Evolutionary conservation across 208 protist species (phyloP), one percentile per base, ranked within the genome.

Genomic region (Blechomonas ayalai): DNA sequence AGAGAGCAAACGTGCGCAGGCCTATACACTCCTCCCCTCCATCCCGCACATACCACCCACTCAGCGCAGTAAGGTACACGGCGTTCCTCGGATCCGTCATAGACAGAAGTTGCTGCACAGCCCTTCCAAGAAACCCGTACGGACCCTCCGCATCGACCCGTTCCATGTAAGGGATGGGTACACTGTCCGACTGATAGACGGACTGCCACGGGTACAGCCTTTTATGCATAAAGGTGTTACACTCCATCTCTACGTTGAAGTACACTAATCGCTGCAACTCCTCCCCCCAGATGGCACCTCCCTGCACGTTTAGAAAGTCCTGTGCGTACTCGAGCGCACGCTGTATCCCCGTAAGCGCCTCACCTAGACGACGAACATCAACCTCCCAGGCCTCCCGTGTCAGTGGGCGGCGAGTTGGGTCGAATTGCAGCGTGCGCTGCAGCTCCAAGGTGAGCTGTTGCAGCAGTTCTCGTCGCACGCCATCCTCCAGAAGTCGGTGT

Each of bases 241-340:
- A 95, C 71, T 98, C 96, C 75, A 97, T 97, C 64, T 99, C 95
- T 8, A 99, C 82, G 53, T 97, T 96, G 52, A 95, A 98, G 56
- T 94, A 86, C 10, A 98, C 69, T 33, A 99, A 95, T 32, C 96
- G 76, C 7, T 80, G 74, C 40, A 98, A 96, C 64, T 98, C 97
- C 51, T 97, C 95, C 54, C 97, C 72, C 96, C 96, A 99, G 22
- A 98, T 88, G 25, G 76, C 67, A 16, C 98, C 69, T n/a, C 97
- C 97, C 61, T 97, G 90, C 15, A 99, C 90, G 59, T 93, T 92
- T 0, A 99, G 67, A 63, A 98, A 99, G 63, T 99, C 97, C 52
- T 97, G 92, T 43, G 98, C 96, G 59, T 97, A 98, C 75, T 98
- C 92, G 51, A 99, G 97, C 1, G 90, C 96, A 34, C 60, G 59